Evolutionary conservation across 352 stramenopile species (phyloP).

Genomic region (Bremia lactucae): DNA sequence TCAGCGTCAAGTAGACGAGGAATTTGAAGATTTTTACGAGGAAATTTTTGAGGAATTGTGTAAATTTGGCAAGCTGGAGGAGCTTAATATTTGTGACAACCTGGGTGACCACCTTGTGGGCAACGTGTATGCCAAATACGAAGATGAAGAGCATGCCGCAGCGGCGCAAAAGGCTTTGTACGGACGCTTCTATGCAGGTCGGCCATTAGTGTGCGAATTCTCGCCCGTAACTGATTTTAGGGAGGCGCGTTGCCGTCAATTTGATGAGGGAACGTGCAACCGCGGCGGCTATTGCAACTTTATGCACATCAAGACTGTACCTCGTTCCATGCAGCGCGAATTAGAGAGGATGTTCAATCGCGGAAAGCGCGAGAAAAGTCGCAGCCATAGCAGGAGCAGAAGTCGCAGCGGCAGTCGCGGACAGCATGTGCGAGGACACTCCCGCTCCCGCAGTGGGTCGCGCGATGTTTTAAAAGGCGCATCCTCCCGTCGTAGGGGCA

Average conservation of each 20-base stretch:
- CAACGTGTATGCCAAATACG: slow-evolving; percentile 99
- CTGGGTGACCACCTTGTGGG: slow-evolving; percentile 99
- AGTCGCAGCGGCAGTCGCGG: slow-evolving; percentile 32
- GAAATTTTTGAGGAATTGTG: slow-evolving; percentile 97
- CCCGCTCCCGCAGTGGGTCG: slow-evolving; percentile 37
- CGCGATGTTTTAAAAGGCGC: slow-evolving; percentile 33
- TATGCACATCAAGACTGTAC: slow-evolving; percentile 95
- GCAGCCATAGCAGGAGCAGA: slow-evolving; percentile 34
- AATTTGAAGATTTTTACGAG: slow-evolving; percentile 95
- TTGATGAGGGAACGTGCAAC: slow-evolving; percentile 95
- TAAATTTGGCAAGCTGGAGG: slow-evolving; percentile 97
- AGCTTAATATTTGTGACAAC: slow-evolving; percentile 99
- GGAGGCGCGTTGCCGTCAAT: slow-evolving; percentile 96
- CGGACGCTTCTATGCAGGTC: slow-evolving; percentile 94
- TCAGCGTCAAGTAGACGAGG: slow-evolving; percentile 88
- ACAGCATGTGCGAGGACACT: slow-evolving; percentile 22
- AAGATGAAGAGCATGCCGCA: slow-evolving; percentile 96
- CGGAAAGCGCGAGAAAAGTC: slow-evolving; percentile 29
- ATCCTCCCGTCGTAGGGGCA: slow-evolving; percentile 31
- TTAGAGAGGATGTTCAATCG: slow-evolving; percentile 81
- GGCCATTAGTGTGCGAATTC: slow-evolving; percentile 95
- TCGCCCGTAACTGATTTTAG: slow-evolving; percentile 98
- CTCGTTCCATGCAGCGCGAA: slow-evolving; percentile 73
- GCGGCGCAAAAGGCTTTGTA: slow-evolving; percentile 94
- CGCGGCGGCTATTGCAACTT: slow-evolving; percentile 99